These are phyloP conservation scores for Boletellus sp. DNA, from an alignment of 768 basidiomycete genomes.

Conservation along the genomic window DNA sequence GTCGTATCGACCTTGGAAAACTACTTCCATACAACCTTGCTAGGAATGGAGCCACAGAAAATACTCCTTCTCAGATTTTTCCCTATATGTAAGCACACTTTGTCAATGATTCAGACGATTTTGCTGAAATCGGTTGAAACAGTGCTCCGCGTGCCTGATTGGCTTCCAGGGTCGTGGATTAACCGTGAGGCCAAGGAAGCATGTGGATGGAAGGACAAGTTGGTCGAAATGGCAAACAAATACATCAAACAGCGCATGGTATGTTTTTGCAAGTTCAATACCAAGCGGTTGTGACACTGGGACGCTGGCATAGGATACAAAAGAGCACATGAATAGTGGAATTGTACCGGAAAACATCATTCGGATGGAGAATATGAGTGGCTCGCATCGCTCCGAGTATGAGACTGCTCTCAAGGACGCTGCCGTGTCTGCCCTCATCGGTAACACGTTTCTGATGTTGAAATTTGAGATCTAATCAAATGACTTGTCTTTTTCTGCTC, in stretches of 20 bases:
- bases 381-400: not conserved
- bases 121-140: not conserved
- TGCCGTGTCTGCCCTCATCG: slow-evolving; percentile 7
- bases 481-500: not conserved
- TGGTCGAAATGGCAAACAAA: slow-evolving; percentile 23
- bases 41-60: not conserved
- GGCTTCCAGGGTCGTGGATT: slow-evolving; percentile 40
- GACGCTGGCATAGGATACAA: not conserved
- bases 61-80: slow-evolving; percentile 2
- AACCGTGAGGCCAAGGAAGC: slow-evolving; percentile 29
- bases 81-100: slow-evolving; percentile 12
- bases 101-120: not conserved
- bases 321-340: not conserved
- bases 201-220: not conserved
- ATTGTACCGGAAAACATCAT: slow-evolving; percentile 14
- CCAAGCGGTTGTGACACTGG: not conserved
- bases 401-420: slow-evolving; percentile 6
- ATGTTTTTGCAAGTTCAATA: not conserved
- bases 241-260: slow-evolving; percentile 29
- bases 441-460: not conserved
- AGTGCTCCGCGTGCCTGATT: slow-evolving; percentile 22
- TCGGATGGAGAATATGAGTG: slow-evolving; percentile 14
- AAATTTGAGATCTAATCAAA: no score
- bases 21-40: not conserved
- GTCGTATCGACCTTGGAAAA: slow-evolving; percentile 6